Base-by-base conservation (phyloP, 768 basidiomycete species). In the Naganishia vaughanmartiniae region DNA sequence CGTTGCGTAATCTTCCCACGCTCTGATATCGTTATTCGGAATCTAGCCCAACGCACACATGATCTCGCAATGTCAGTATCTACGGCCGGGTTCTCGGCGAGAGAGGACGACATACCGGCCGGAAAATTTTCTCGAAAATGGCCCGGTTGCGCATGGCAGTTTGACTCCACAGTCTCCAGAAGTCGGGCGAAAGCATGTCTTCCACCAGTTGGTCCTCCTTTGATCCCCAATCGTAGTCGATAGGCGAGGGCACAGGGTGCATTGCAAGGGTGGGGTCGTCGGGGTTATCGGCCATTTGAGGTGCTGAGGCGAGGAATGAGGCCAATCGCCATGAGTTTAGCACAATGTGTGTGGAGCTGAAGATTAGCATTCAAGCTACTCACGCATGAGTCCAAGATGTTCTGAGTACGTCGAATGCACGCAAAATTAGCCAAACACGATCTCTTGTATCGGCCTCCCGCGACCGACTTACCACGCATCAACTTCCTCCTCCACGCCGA, bases 51-150 rank as follows among this genome's bases (percentile, higher is more conserved):
- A 26, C 54, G 26, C 15, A 36, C 15, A 36, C 24, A 31, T 11
- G 36, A 14, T 65, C 21, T 42, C 14, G 31, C 30, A 4, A 48
- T 48, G 17, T 26, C 30, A n/a, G 24, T 45, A 17, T 21, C 19
- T 34, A 21, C 6, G 24, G 48, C 19, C n/a, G 45, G 2, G 31
- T 42, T 42, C 7, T 10, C 21, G 3, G 24, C 0, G 33, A 15
- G 28, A 17, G 9, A n/a, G 21, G 42, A n/a, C 31, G 12, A 73
- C 69, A 65, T 19, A 92, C 87, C n/a, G 90, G 88, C 48, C 88
- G 85, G 84, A 95, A 96, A 34, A 93, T 75, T 82, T 92, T 90
- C 5, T 89, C 88, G 75, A 92, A 95, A 67, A 93, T 85, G 78
- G 90, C 89, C 67, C 91, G 84, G 79, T 97, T 97, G 82, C 82